Conservation (phyloP, 495 filamentous ascomycete genomes). For the Chaetomium cochliodes region DNA sequence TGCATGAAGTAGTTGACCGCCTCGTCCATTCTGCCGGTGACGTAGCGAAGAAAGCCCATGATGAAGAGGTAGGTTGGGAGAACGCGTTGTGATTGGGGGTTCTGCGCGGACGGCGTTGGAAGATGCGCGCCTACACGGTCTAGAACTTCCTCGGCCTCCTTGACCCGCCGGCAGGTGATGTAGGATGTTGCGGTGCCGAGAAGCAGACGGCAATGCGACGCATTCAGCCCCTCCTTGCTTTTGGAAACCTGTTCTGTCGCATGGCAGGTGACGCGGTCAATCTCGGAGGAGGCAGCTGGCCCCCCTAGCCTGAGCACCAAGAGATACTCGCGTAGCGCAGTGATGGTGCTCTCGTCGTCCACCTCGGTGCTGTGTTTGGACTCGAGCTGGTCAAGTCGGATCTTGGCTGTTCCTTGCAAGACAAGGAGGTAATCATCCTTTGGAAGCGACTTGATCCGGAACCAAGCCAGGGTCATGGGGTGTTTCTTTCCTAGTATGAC, state of each 20-base stretch:
- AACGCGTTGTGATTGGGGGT: background rate
- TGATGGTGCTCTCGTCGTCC: conserved; percentile 14
- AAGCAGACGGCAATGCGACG: conserved; percentile 23
- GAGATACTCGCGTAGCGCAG: conserved; percentile 23
- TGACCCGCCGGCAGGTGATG: conserved; percentile 17
- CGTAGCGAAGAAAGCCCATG: conserved; percentile 16
- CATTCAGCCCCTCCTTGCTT: background rate
- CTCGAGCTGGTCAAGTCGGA: conserved; percentile 24
- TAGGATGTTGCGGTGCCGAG: conserved; percentile 19
- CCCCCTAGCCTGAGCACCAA: conserved; percentile 17
- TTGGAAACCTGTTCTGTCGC: background rate
- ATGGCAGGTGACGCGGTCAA: conserved; percentile 17
- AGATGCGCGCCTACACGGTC: conserved; percentile 7
- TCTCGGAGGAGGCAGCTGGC: conserved; percentile 9
- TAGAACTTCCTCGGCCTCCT: conserved; percentile 17
- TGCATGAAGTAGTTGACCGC: conserved; percentile 19
- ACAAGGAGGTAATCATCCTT: conserved; percentile 16
- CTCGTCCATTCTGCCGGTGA: conserved; percentile 11
- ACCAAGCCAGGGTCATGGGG: conserved; percentile 24
- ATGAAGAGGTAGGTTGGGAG: conserved; percentile 16
- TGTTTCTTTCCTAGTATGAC: conserved; percentile 24
- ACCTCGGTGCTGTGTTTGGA: conserved; percentile 6
- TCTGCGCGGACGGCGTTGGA: background rate
- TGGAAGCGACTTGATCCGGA: conserved; percentile 17
- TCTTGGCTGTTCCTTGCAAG: conserved; percentile 19